A percentile compares a stretch with the other conserved stretches of the same genome.
Evolutionary conservation across 768 basidiomycete genomes (phyloP).

Genomic region (Tulasnella sp.): DNA sequence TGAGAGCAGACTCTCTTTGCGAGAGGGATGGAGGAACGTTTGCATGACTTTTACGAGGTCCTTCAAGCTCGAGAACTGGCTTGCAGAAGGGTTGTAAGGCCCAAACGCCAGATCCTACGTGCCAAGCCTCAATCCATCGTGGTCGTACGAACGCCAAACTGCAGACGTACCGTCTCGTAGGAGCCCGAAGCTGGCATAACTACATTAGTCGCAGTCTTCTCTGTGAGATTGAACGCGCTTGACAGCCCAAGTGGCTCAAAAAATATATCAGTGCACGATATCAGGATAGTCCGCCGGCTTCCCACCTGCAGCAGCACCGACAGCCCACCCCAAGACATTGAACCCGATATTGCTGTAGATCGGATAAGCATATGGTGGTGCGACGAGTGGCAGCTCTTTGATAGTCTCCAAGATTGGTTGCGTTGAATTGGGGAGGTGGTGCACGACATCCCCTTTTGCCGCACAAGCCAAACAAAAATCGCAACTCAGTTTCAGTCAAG

Average conservation of each 20-base stretch:
- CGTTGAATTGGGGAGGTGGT: background rate
- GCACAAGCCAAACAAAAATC: background rate
- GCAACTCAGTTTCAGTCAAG: no score
- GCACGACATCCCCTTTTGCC: background rate
- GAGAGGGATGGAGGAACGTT: no score
- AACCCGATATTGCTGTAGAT: conserved; percentile 52
- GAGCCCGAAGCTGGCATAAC: background rate
- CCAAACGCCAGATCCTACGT: conserved; percentile 48
- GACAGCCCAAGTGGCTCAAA: no score
- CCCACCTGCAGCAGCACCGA: conserved; percentile 44
- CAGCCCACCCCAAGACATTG: conserved; percentile 46
- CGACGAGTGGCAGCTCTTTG: conserved; percentile 45
- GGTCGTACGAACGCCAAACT: background rate
- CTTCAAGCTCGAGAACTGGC: no score
- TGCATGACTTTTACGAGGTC: no score
- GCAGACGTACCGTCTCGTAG: background rate
- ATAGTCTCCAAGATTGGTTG: conserved; percentile 37
- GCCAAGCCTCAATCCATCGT: background rate
- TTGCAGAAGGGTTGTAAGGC: conserved; percentile 49
- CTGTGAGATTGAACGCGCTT: no score
- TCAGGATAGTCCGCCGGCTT: no score
- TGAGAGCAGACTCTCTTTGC: conserved; percentile 38
- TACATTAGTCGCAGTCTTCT: background rate
- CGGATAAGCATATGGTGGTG: conserved; percentile 51
- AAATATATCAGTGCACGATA: no score